Evolutionary conservation across 164 flowering plant genomes (phyloP).

Genomic region (Liquidambar formosana): DNA sequence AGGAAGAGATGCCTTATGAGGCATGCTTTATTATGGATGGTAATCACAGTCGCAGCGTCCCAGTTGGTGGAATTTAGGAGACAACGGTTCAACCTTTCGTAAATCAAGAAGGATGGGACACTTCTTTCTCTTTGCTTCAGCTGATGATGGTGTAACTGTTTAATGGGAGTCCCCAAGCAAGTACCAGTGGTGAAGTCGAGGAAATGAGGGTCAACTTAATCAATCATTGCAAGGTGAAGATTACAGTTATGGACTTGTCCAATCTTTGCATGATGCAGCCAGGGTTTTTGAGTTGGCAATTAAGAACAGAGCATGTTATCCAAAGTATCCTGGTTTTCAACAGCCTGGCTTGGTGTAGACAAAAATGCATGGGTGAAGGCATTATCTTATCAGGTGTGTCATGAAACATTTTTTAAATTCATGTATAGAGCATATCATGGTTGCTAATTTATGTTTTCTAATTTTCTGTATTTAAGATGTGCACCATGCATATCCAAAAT

Average conservation of each 20-base stretch:
- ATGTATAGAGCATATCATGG: not conserved
- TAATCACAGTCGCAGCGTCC: conserved; percentile 19
- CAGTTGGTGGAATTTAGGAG: conserved; percentile 28
- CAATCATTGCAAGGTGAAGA: conserved; percentile 67
- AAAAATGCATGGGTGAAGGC: conserved; percentile 81
- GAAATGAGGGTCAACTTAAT: conserved; percentile 63
- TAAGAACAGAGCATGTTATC: conserved; percentile 51
- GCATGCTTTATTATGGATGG: conserved; percentile 28
- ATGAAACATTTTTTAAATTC: not conserved
- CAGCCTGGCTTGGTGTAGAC: conserved; percentile 91
- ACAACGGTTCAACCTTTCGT: conserved; percentile 14
- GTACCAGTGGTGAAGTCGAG: conserved; percentile 55
- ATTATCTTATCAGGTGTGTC: conserved; percentile 84
- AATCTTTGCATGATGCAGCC: conserved; percentile 84
- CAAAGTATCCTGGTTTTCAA: conserved; percentile 73
- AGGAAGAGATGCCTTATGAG: conserved; percentile 38
- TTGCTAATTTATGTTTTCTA: not conserved
- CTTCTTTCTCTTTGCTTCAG: conserved; percentile 45
- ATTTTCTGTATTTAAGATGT: no score
- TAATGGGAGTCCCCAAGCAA: conserved; percentile 64
- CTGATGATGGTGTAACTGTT: conserved; percentile 86
- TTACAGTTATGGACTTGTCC: conserved; percentile 67
- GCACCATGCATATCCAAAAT: no score
- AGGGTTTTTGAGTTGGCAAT: conserved; percentile 88
- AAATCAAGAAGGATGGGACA: conserved; percentile 40